Evolutionary conservation across 108 stramenopile genomes (phyloP), one percentile per base, ranked within the genome.

Genomic region (Fragilariopsis cylindrus): DNA sequence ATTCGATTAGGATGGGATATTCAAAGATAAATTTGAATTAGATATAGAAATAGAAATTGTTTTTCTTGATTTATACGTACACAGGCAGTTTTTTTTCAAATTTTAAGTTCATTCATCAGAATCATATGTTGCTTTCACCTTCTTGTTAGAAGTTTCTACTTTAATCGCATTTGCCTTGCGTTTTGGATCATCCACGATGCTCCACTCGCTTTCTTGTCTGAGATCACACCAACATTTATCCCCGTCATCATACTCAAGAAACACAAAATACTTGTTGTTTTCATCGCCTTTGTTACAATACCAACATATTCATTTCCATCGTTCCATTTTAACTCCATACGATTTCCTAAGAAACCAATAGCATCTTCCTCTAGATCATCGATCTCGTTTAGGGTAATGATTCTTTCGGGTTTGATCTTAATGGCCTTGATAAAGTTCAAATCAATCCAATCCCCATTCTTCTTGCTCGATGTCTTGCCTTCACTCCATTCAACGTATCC

Each of bases 1-100:
- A 30, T 30, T 30, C 30, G 30, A 30, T 30, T 30, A 81, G 60
- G 82, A 88, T 7, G 81, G 58, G 15, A 78, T 84, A 39, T 68
- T 72, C 4, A 85, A 76, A 15, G 13, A 48, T 11, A 76, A 19
- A 43, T 53, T 71, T 39, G 4, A 42, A 6, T 65, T 7, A n/a
- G 21, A 7, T 65, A 40, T 65, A 30, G 43, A 42, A 0, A 12
- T 65, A 7, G 41, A 7, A 42, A 65, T 41, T 50, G 45, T 79
- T 84, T 2, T 54, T 54, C n/a, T 15, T 13, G 15, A 54, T 54
- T 13, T n/a, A 54, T n/a, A 54, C n/a, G 53, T n/a, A 54, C n/a
- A n/a, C 53, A 54, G 2, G 53, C 53, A 54, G 12, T 13, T n/a
- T 15, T 54, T n/a, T n/a, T 2, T 54, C 0, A 30, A 30, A 30